These are phyloP conservation scores for Begonia loranthoides DNA, from an alignment of 306 rosid species.

Conservation along the genomic window DNA sequence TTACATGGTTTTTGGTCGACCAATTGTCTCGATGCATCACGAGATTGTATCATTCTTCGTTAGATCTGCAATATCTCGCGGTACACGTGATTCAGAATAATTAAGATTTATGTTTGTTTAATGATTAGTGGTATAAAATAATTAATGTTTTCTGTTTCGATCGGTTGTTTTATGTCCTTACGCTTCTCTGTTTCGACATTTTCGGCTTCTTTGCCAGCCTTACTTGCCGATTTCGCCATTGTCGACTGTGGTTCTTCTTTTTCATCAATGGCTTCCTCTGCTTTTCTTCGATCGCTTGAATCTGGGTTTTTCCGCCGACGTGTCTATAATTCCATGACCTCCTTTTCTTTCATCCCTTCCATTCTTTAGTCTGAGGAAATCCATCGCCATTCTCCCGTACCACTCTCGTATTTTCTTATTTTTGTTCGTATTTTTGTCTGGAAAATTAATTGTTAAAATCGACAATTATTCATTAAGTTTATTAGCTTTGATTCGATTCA, in stretches of 20 bases:
- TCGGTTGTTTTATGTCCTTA: background rate
- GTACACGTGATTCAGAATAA: too few species aligned
- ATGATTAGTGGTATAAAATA: too few species aligned
- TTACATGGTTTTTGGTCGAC: too few species aligned
- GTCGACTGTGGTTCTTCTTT: conserved; percentile 4
- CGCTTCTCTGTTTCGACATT: conserved; percentile 5
- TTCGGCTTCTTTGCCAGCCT: background rate
- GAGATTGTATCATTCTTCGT: too few species aligned
- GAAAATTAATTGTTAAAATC: conserved; percentile 35
- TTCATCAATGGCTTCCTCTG: background rate
- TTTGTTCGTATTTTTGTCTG: conserved; percentile 43
- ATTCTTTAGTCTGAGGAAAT: background rate
- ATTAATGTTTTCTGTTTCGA: conserved; percentile 1
- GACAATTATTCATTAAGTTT: conserved; percentile 39
- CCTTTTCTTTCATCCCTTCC: conserved; percentile 1
- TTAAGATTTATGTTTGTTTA: too few species aligned
- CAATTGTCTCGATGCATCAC: too few species aligned
- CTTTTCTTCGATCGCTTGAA: background rate
- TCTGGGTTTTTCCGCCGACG: background rate
- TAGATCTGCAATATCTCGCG: too few species aligned
- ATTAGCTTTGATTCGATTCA: conserved; percentile 56
- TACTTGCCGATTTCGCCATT: too few species aligned
- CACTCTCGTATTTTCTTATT: conserved; percentile 30
- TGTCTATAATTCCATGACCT: background rate
- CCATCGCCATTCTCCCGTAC: conserved; percentile 1